Evolutionary conservation across 2,329 filamentous ascomycete species (phyloP).

Genomic region (Gaeumannomyces tritici): DNA sequence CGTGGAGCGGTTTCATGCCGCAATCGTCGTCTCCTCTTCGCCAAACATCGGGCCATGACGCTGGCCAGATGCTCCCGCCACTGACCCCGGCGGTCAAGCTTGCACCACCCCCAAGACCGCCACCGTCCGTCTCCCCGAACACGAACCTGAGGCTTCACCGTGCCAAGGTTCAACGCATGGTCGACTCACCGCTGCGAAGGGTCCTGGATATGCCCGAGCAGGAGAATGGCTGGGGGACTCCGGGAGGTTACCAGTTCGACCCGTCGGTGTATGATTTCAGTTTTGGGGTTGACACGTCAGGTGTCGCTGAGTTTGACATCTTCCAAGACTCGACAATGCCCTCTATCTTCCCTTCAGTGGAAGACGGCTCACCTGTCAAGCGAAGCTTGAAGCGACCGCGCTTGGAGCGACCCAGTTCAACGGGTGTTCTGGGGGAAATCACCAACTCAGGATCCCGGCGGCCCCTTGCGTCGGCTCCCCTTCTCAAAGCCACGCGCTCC

Average conservation of each 20-base stretch:
- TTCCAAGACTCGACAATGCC: conserved; percentile 38
- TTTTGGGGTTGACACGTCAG: conserved; percentile 36
- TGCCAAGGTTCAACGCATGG: conserved; percentile 68
- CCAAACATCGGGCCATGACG: conserved; percentile 31
- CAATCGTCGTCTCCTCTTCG: conserved; percentile 62
- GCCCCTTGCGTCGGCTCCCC: conserved; percentile 37
- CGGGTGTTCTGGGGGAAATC: conserved; percentile 52
- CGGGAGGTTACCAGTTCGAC: conserved; percentile 54
- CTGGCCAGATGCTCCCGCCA: conserved; percentile 58
- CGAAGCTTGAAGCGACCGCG: conserved; percentile 42
- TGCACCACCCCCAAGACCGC: conserved; percentile 47
- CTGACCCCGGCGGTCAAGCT: conserved; percentile 80
- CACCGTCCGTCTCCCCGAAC: conserved; percentile 81
- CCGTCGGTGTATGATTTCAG: conserved; percentile 41
- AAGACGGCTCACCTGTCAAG: conserved; percentile 58
- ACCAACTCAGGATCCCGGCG: conserved; percentile 43
- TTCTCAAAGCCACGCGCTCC: conserved; percentile 34
- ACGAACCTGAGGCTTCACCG: conserved; percentile 87
- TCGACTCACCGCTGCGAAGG: conserved; percentile 61
- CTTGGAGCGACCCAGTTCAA: conserved; percentile 53
- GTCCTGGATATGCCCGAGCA: conserved; percentile 21
- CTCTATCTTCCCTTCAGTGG: conserved; percentile 34
- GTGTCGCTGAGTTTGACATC: conserved; percentile 45
- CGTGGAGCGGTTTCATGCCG: conserved; percentile 39
- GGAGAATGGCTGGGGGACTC: conserved; percentile 48